Percentiles rank a stretch among this genome's conserved stretches.
Evolutionary conservation across 1,284 basidiomycete species (phyloP).

Genomic region (Cryptococcus sp.): DNA sequence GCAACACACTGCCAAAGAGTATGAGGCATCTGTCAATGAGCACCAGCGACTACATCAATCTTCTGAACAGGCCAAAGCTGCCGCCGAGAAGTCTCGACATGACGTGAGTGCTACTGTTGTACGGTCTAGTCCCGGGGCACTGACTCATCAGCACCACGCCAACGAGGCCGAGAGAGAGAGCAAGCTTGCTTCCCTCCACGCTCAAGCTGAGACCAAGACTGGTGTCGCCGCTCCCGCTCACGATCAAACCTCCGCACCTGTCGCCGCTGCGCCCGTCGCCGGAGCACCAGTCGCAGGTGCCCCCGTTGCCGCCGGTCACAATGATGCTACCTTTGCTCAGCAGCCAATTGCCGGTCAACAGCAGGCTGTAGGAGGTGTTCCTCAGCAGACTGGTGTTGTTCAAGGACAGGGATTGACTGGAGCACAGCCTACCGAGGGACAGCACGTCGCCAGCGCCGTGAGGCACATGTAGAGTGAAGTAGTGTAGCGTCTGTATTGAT

Average conservation of each 20-base stretch:
- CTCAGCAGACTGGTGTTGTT: too few relatives aligned
- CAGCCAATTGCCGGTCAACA: too few relatives aligned
- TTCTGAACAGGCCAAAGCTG: slow-evolving; percentile 25
- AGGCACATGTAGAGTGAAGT: too few relatives aligned
- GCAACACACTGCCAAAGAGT: slow-evolving; percentile 21
- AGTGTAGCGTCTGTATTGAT: too few relatives aligned
- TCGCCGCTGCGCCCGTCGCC: slow-evolving; percentile 1
- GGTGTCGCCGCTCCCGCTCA: neutral
- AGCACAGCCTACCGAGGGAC: too few relatives aligned
- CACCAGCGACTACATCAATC: slow-evolving; percentile 21
- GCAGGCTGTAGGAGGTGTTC: too few relatives aligned
- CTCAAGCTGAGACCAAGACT: slow-evolving; percentile 8
- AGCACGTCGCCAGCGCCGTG: too few relatives aligned
- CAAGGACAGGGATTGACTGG: too few relatives aligned
- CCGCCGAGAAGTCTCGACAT: slow-evolving; percentile 20
- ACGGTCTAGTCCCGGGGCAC: neutral
- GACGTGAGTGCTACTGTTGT: slow-evolving; percentile 13
- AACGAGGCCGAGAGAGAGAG: slow-evolving; percentile 16
- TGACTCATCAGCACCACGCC: neutral
- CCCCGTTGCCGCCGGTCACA: neutral
- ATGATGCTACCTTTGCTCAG: too few relatives aligned
- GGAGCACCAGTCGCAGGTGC: slow-evolving; percentile 2
- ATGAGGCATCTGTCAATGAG: slow-evolving; percentile 22
- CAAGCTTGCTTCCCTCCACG: slow-evolving; percentile 15
- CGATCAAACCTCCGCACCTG: too few relatives aligned